Evolutionary conservation across 2,329 filamentous ascomycete species (phyloP), one percentile per base, ranked within the genome.

Genomic region (Hirsutella rhossiliensis): DNA sequence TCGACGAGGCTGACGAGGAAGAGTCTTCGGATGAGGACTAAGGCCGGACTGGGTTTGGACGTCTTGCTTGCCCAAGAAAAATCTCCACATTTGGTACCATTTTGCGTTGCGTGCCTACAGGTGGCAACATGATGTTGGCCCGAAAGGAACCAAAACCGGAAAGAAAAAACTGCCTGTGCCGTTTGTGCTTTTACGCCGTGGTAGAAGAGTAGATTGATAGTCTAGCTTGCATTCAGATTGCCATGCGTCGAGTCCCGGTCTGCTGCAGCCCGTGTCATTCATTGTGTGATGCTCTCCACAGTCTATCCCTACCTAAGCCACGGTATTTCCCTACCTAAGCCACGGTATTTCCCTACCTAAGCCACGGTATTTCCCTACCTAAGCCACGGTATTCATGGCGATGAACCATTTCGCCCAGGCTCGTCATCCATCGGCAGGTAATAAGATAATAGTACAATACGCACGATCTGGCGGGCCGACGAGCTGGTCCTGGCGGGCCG

Each of bases 1-100:
- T 97, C 46, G 79, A 87, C 54, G 87, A 84, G 65, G 89, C 89
- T 43, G 84, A 89, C 63, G 80, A 83, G 50, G 81, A 85, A 51
- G 80, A 82, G 47, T 73, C 72, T 11, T 71, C 69, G 8, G 80
- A 82, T 19, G 79, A 81, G 17, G 76, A 79, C 54, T 59, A 61
- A 53, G 28, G 9, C 3, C 32, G 6, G 28, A 20, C 15, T 18
- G 11, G 19, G 11, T 29, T 30, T 20, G 20, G 18, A 19, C 15
- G n/a, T 36, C 15, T 27, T 32, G 34, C 13, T 36, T 38, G 11
- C 27, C 12, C 17, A 13, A 13, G 17, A 17, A 17, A n/a, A 17
- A 11, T 37, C 18, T 15, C 34, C 34, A 17, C 15, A 37, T 43
- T 32, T 43, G 17, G 36, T 37, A 17, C 11, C 17, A 32, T 29